Base-by-base conservation (phyloP, 768 basidiomycete species). In the Phylloporus scabripes region DNA sequence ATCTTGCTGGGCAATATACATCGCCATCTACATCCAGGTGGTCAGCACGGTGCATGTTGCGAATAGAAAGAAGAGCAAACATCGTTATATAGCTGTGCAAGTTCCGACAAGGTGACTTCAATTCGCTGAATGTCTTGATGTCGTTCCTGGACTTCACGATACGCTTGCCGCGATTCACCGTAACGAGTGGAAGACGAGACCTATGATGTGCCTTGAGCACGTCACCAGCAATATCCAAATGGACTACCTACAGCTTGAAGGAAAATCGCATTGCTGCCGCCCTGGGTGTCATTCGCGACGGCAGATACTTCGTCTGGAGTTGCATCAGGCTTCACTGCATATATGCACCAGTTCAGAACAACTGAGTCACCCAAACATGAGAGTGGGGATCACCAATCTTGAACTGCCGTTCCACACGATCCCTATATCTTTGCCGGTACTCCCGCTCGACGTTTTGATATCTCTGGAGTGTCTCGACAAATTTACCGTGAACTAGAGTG, bases 11-110 rank as follows among this genome's bases (percentile, higher is more conserved):
- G 81, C 75, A 8, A 92, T 79, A 21, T 93, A 65, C 45, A 82
- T 73, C 28, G 81, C 81, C 89, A 93, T 89, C 86, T 91, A 46
- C 1, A 24, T 51, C 46, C 37, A 24, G 24, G 37, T 12, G 11
- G 41, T 55, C 34, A 50, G 44, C 43, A 40, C 6, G 23, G 39
- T 20, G 18, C 9, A 32, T 14, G 11, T 12, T 32, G 1, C 18
- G 28, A 40, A 31, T 24, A 55, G 44, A 34, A 44, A 31, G 9
- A 8, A 12, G 18, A 17, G 55, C 76, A 21, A 51, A 87, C 89
- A 60, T 97, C 93, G 53, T 76, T 80, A 70, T 94, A 92, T 58
- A 97, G 69, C 61, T 91, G 87, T 4, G 87, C 89, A 42, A 97
- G 75, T 65, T 95, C 91, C n/a, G 79, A 84, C 41, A 95, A 70